phyloP scores from a whole-genome alignment of 1,284 basidiomycete species.

The Pisolithus thermaeus region DNA sequence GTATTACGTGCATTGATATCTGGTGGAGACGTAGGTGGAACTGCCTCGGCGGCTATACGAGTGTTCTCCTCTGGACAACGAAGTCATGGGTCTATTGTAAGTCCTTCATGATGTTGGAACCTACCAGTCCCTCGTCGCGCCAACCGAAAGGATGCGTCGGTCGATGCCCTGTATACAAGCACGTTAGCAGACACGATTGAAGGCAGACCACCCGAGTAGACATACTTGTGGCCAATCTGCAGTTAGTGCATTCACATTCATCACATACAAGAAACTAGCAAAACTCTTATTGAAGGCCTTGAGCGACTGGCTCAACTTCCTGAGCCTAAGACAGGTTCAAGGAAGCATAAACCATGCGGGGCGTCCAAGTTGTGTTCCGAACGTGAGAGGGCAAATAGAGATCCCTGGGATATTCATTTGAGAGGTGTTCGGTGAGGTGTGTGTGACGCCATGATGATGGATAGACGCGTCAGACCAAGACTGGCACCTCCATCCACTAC shows the following conservation, averaged over 20 bases:
- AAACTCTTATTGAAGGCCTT: slow-evolving; percentile 90
- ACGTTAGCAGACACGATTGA: neutral
- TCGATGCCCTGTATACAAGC: slow-evolving; percentile 46
- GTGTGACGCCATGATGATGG: slow-evolving; percentile 18
- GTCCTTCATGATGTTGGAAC: no score
- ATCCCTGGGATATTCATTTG: slow-evolving; percentile 85
- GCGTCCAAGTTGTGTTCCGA: slow-evolving; percentile 66
- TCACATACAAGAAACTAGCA: slow-evolving; percentile 84
- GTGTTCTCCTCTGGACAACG: no score
- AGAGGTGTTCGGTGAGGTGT: slow-evolving; percentile 69
- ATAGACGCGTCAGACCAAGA: neutral
- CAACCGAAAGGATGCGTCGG: slow-evolving; percentile 54
- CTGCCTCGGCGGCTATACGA: slow-evolving; percentile 26
- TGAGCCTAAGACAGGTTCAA: slow-evolving; percentile 78
- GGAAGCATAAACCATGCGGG: slow-evolving; percentile 79
- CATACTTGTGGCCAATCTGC: slow-evolving; percentile 86
- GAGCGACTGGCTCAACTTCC: slow-evolving; percentile 69
- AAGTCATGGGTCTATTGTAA: no score
- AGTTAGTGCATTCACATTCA: slow-evolving; percentile 93
- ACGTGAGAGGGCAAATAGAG: slow-evolving; percentile 77
- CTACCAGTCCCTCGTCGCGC: slow-evolving; percentile 54
- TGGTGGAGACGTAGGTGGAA: slow-evolving; percentile 14
- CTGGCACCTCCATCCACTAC: no score
- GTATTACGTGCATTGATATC: slow-evolving; percentile 38
- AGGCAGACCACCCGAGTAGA: neutral